phyloP scores from a whole-genome alignment of 2,329 filamentous ascomycete species.

The Elsinoe batatas region DNA sequence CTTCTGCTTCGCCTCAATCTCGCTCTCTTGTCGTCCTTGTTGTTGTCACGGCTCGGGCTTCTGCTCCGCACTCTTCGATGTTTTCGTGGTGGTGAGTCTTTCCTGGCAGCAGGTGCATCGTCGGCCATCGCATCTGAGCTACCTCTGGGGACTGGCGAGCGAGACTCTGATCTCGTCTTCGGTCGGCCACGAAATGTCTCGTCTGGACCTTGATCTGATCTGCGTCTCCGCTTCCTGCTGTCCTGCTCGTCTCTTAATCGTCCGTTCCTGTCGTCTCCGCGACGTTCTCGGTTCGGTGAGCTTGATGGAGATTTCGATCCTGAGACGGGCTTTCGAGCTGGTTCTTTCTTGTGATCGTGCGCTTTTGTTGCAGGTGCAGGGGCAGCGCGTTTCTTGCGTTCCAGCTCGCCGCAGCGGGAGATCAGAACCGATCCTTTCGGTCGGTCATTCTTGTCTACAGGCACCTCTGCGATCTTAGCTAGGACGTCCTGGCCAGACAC shows the following conservation, averaged over 20 bases:
- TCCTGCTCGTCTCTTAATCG: background rate
- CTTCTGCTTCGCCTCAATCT: constrained; percentile 17
- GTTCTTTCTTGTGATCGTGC: constrained; percentile 11
- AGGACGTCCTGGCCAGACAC: constrained; percentile 30
- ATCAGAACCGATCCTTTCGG: constrained; percentile 30
- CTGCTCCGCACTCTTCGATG: constrained; percentile 27
- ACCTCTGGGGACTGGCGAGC: constrained; percentile 17
- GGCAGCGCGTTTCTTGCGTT: constrained; percentile 22
- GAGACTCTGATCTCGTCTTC: constrained; percentile 22
- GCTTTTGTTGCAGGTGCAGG: constrained; percentile 3
- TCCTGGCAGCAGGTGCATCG: constrained; percentile 15
- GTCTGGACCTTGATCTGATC: constrained; percentile 28
- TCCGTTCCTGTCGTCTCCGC: background rate
- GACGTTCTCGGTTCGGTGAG: constrained; percentile 18
- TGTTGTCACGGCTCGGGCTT: constrained; percentile 23
- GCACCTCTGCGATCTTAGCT: constrained; percentile 27
- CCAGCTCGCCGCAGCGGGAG: constrained; percentile 31
- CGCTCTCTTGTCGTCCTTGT: constrained; percentile 20
- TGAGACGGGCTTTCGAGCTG: constrained; percentile 13
- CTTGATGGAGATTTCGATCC: background rate
- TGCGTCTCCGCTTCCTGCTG: constrained; percentile 21
- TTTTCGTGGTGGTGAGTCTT: constrained; percentile 20
- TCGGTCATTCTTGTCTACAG: constrained; percentile 29
- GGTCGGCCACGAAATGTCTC: constrained; percentile 29
- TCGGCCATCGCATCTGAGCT: constrained; percentile 22